These are phyloP conservation scores for Hygrophorus pudorinus DNA, from an alignment of 768 basidiomycete species.

Conservation along the genomic window DNA sequence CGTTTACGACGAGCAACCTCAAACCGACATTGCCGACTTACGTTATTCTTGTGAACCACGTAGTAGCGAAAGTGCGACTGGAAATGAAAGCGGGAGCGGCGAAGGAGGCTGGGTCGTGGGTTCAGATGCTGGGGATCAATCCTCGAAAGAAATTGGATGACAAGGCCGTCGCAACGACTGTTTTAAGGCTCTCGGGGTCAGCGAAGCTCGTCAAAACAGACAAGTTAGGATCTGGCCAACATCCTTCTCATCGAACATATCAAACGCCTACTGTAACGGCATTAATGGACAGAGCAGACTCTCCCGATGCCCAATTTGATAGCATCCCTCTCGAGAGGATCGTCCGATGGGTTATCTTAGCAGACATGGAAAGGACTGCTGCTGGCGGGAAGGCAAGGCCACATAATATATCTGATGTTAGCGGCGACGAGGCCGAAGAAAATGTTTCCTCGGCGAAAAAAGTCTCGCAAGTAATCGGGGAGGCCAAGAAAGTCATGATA, in stretches of 20 bases:
- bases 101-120: constrained; percentile 1
- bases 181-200: background rate
- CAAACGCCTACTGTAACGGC: background rate
- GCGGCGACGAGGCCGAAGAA: background rate
- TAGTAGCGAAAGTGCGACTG: constrained; percentile 20
- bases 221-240: too few relatives aligned
- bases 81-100: constrained; percentile 11
- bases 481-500: background rate
- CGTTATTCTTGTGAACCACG: constrained; percentile 26
- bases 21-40: constrained; percentile 28
- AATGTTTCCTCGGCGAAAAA: background rate
- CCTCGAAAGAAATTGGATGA: background rate
- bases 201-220: background rate
- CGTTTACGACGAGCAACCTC: constrained; percentile 20
- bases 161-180: background rate
- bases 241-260: background rate
- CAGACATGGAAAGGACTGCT: background rate
- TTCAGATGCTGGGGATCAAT: constrained; percentile 2
- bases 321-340: constrained; percentile 2
- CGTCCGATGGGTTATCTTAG: background rate
- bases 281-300: constrained; percentile 1
- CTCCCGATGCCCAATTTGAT: background rate
- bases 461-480: background rate
- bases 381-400: too few relatives aligned
- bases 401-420: background rate